These are phyloP conservation scores for Magnusiomyces suaveolens DNA, from an alignment of 1,139 yeast species.

Conservation along the genomic window DNA sequence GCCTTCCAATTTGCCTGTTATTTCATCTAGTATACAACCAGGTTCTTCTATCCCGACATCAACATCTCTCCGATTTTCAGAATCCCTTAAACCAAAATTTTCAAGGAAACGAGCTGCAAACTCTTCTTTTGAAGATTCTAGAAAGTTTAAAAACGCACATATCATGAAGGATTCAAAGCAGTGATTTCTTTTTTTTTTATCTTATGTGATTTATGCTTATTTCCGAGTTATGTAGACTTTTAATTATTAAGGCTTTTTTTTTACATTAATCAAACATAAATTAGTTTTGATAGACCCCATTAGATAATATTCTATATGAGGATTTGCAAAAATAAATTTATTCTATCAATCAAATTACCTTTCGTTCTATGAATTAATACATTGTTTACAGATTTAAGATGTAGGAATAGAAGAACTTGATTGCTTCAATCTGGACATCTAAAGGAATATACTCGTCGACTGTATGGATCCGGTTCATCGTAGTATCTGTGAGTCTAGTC, in stretches of 20 bases:
- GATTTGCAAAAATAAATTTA: too few species aligned
- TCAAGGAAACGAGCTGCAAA: neutral
- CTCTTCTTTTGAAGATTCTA: neutral
- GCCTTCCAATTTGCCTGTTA: neutral
- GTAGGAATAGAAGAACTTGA: slow-evolving; percentile 52
- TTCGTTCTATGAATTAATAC: too few species aligned
- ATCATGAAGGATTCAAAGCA: neutral
- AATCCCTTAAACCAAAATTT: neutral
- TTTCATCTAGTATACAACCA: neutral
- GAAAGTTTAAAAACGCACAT: neutral
- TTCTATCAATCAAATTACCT: too few species aligned
- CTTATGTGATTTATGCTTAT: too few species aligned
- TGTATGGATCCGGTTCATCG: slow-evolving; percentile 38
- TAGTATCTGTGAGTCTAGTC: slow-evolving; percentile 11
- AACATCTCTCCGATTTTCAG: neutral
- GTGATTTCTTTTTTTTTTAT: too few species aligned
- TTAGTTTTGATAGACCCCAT: too few species aligned
- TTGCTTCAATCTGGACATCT: slow-evolving; percentile 45
- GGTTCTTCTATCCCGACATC: neutral
- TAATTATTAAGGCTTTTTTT: too few species aligned
- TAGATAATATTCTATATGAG: too few species aligned
- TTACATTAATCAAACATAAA: too few species aligned
- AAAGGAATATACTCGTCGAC: slow-evolving; percentile 49
- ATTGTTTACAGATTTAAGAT: slow-evolving; percentile 30
- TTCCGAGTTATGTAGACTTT: too few species aligned